Evolutionary conservation across 129 eudicot species (phyloP).

Genomic region (Tagetes patula): DNA sequence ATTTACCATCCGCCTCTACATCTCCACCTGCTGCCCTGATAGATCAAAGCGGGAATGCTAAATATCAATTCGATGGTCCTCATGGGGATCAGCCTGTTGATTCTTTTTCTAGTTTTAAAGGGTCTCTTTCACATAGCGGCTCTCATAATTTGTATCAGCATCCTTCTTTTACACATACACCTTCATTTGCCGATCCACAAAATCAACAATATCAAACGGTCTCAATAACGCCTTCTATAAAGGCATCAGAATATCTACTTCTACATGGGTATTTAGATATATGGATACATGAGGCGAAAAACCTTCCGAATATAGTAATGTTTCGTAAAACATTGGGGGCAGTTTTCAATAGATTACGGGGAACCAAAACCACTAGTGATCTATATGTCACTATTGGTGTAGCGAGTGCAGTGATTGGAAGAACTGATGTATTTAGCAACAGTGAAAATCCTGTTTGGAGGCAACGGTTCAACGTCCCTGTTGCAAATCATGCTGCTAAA

Average conservation of each 20-base stretch:
- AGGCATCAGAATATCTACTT: slow-evolving; percentile 68
- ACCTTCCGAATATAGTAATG: slow-evolving; percentile 97
- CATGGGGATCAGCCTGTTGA: slow-evolving; percentile 3
- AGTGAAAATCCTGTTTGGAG: slow-evolving; percentile 87
- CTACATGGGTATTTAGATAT: slow-evolving; percentile 86
- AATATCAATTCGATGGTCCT: slow-evolving; percentile 21
- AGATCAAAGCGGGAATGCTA: slow-evolving; percentile 33
- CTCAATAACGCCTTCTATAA: slow-evolving; percentile 36
- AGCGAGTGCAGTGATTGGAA: slow-evolving; percentile 70
- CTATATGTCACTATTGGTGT: slow-evolving; percentile 77
- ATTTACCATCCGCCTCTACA: no score
- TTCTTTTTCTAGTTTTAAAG: slow-evolving; percentile 35
- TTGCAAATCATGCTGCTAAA: slow-evolving; percentile 85
- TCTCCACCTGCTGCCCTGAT: slow-evolving; percentile 23
- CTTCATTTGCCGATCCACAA: slow-evolving; percentile 36
- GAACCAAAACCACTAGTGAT: slow-evolving; percentile 52
- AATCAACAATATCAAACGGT: slow-evolving; percentile 47
- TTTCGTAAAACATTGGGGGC: slow-evolving; percentile 92
- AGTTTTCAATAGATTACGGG: slow-evolving; percentile 61
- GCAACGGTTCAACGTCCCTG: slow-evolving; percentile 84
- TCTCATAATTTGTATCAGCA: slow-evolving; percentile 30
- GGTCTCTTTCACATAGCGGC: slow-evolving; percentile 37
- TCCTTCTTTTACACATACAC: slow-evolving; percentile 6
- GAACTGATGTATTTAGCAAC: slow-evolving; percentile 83
- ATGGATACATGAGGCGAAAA: slow-evolving; percentile 86